A percentile compares a stretch with the other conserved stretches of the same genome.
phyloP scores from a whole-genome alignment of 495 filamentous ascomycete genomes.

The Penicillium desertorum region DNA sequence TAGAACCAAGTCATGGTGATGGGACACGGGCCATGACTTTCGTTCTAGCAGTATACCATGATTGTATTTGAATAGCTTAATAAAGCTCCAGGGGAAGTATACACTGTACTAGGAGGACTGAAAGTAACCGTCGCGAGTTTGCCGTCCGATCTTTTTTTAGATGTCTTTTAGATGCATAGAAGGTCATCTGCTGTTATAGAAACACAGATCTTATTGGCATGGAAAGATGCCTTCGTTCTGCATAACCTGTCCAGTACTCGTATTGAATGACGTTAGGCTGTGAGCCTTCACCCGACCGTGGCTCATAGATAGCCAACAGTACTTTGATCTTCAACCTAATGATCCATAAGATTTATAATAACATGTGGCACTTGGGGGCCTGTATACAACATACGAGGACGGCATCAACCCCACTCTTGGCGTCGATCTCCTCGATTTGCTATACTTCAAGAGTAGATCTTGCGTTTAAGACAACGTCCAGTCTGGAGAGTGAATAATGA shows the following conservation, averaged over 20 bases:
- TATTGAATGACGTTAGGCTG: neutral
- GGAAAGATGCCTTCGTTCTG: too few relatives aligned
- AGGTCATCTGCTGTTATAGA: too few relatives aligned
- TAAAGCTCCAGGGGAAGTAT: too few relatives aligned
- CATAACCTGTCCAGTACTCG: neutral
- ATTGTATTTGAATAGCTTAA: too few relatives aligned
- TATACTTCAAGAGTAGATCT: neutral
- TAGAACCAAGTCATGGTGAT: too few relatives aligned
- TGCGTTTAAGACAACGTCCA: neutral
- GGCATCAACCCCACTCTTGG: slow-evolving; percentile 6
- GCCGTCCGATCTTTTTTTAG: too few relatives aligned
- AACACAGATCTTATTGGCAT: too few relatives aligned
- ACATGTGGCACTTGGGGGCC: neutral
- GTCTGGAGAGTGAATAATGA: neutral
- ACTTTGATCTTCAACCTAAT: neutral
- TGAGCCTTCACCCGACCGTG: neutral
- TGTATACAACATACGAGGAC: neutral
- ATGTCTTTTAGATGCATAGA: too few relatives aligned
- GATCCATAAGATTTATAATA: neutral
- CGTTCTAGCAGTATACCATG: too few relatives aligned
- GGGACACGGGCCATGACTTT: too few relatives aligned
- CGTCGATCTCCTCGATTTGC: neutral
- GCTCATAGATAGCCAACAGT: neutral
- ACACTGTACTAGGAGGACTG: too few relatives aligned
- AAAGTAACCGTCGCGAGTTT: too few relatives aligned